Evolutionary conservation across 2,329 filamentous ascomycete genomes (phyloP).

Genomic region (Colletotrichum orchidophilum): DNA sequence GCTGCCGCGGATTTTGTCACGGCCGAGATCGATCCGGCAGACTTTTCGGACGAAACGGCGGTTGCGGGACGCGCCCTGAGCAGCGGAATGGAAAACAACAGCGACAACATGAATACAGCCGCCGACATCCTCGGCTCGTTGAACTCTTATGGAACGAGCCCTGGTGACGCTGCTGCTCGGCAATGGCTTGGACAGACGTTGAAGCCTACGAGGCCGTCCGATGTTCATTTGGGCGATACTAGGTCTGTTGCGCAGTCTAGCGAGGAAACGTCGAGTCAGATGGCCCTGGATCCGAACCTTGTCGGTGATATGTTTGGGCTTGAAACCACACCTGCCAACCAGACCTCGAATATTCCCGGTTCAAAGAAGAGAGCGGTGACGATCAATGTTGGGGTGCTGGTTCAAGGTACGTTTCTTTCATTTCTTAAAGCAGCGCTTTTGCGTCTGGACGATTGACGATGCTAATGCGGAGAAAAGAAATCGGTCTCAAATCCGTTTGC

Average conservation of each 20-base stretch:
- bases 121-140: not conserved
- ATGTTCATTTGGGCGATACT: not conserved
- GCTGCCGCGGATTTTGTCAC: slow-evolving; percentile 68
- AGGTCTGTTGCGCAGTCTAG: not conserved
- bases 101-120: not conserved
- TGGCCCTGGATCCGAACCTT: slow-evolving; percentile 13
- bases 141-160: too few species aligned
- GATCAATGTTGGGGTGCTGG: slow-evolving; percentile 44
- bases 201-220: not conserved
- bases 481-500: slow-evolving; percentile 47
- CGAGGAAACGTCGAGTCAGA: not conserved
- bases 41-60: slow-evolving; percentile 42
- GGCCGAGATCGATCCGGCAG: slow-evolving; percentile 60
- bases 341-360: not conserved
- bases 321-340: not conserved
- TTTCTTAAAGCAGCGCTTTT: not conserved
- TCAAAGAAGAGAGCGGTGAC: slow-evolving; percentile 44
- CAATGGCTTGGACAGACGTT: not conserved
- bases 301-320: slow-evolving; percentile 1
- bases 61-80: not conserved
- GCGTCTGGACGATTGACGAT: not conserved
- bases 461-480: slow-evolving; percentile 40
- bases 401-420: slow-evolving; percentile 42
- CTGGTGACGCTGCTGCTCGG: not conserved
- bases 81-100: not conserved